A percentile compares a stretch with the other conserved stretches of the same genome.
Conservation (phyloP, 768 basidiomycete genomes). For the Rhodotorula babjevae region DNA sequence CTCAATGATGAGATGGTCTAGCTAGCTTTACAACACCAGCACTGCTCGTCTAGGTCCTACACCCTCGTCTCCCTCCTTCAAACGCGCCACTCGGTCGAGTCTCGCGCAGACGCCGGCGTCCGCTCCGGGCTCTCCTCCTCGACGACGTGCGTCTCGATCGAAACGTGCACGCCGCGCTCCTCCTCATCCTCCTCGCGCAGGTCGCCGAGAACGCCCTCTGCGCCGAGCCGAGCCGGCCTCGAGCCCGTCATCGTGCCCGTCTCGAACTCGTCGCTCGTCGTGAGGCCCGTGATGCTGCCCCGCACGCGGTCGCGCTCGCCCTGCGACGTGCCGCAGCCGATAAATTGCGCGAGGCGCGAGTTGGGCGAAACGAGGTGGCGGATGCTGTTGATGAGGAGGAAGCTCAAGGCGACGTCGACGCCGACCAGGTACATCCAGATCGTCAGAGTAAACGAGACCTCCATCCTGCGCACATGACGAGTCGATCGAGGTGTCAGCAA, state of each 20-base stretch:
- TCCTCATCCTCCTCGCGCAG: background rate
- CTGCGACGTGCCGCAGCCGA: background rate
- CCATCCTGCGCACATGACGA: background rate
- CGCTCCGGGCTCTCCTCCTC: background rate
- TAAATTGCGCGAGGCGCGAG: background rate
- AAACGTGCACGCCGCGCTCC: background rate
- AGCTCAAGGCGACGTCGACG: conserved; percentile 7
- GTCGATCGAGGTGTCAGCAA: background rate
- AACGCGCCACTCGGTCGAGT: no score
- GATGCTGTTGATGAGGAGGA: conserved; percentile 9
- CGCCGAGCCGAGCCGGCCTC: background rate
- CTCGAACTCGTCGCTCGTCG: background rate
- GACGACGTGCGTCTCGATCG: background rate
- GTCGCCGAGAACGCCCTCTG: background rate
- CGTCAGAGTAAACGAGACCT: conserved; percentile 9
- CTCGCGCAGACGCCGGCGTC: background rate
- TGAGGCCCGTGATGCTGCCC: background rate
- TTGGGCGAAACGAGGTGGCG: background rate
- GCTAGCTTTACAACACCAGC: background rate
- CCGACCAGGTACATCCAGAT: conserved; percentile 17
- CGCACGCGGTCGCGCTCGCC: background rate
- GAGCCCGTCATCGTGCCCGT: background rate
- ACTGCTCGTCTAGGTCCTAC: background rate
- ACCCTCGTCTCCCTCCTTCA: no score
- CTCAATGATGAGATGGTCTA: no score